phyloP scores from a whole-genome alignment of 2,329 filamentous ascomycete species.

The Fusarium domesticum region DNA sequence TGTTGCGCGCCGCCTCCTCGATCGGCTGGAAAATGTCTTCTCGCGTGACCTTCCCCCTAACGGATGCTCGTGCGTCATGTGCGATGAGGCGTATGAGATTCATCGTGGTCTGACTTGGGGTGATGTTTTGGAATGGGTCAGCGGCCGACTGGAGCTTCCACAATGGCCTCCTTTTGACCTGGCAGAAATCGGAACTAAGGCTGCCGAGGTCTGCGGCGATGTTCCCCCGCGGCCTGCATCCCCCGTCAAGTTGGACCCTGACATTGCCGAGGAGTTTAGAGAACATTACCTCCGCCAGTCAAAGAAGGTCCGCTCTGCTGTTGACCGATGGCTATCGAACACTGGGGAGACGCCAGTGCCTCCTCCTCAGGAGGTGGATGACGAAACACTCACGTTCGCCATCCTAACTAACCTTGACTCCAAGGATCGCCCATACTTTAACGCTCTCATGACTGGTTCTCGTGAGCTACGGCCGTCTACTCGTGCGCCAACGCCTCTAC shows the following conservation, averaged over 20 bases:
- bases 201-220: slow-evolving; percentile 60
- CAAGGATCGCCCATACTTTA: slow-evolving; percentile 76
- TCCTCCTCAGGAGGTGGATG: slow-evolving; percentile 84
- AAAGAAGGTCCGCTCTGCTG: slow-evolving; percentile 86
- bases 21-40: slow-evolving; percentile 91
- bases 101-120: slow-evolving; percentile 85
- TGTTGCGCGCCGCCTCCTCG: slow-evolving; percentile 83
- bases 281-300: slow-evolving; percentile 91
- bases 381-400: slow-evolving; percentile 90
- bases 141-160: slow-evolving; percentile 81
- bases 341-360: slow-evolving; percentile 72
- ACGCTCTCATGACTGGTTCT: slow-evolving; percentile 67
- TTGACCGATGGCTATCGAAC: slow-evolving; percentile 83
- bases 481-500: slow-evolving; percentile 67
- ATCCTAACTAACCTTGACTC: slow-evolving; percentile 83
- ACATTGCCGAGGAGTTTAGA: slow-evolving; percentile 89
- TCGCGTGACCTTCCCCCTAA: slow-evolving; percentile 85
- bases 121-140: slow-evolving; percentile 89
- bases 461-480: slow-evolving; percentile 53
- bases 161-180: slow-evolving; percentile 86
- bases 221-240: slow-evolving; percentile 55
- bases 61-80: slow-evolving; percentile 84
- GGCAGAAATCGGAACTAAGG: slow-evolving; percentile 58
- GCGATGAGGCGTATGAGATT: slow-evolving; percentile 59
- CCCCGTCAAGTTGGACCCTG: slow-evolving; percentile 77